phyloP scores from a whole-genome alignment of 345 rosid genomes.

The Erucastrum elatum region DNA sequence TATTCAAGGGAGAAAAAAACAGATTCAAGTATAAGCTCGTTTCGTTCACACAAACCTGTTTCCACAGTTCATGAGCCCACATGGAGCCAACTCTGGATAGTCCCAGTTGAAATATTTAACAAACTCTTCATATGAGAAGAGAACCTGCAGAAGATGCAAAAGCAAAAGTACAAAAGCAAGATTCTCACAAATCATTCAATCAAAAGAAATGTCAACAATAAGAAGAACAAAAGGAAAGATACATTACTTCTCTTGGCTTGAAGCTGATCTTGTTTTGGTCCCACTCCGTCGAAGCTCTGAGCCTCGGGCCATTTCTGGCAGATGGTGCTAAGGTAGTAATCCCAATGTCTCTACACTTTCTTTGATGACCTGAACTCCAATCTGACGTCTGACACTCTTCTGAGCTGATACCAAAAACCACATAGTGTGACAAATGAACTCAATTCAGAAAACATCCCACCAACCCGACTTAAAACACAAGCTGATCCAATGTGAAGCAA shows the following conservation, averaged over 20 bases:
- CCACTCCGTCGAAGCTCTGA: slow-evolving; percentile 37
- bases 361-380: slow-evolving; percentile 69
- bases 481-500: neutral
- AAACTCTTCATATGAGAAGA: slow-evolving; percentile 87
- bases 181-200: neutral
- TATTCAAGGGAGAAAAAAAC: neutral
- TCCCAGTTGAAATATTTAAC: slow-evolving; percentile 72
- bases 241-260: slow-evolving; percentile 60
- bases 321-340: slow-evolving; percentile 29
- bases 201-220: neutral
- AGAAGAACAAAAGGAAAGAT: neutral
- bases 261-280: slow-evolving; percentile 40
- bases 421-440: neutral
- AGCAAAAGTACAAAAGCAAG: neutral
- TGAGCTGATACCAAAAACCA: slow-evolving; percentile 51
- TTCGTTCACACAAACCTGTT: slow-evolving; percentile 90
- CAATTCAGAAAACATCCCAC: neutral
- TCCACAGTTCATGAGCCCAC: slow-evolving; percentile 97
- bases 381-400: slow-evolving; percentile 60
- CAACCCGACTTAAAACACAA: slow-evolving; percentile 16
- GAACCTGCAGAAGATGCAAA: slow-evolving; percentile 55
- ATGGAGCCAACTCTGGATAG: slow-evolving; percentile 61
- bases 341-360: slow-evolving; percentile 50
- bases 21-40: slow-evolving; percentile 13
- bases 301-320: slow-evolving; percentile 34